Base-by-base conservation (phyloP, 129 eudicot species). In the Centaurea solstitialis region DNA sequence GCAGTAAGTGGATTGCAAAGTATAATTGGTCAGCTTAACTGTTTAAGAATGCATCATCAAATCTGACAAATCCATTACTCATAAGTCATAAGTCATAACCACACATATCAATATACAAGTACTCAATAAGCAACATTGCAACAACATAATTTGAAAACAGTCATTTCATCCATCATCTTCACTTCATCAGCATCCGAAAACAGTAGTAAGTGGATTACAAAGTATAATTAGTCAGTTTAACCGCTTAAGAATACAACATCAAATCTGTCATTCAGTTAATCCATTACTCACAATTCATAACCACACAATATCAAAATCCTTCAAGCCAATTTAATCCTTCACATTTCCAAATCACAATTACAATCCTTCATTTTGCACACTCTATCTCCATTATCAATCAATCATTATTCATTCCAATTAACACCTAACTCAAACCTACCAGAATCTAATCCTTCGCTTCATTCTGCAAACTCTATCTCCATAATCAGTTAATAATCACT, bases 71-170 rank as follows among this genome's bases (percentile, higher is more conserved):
- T 70, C 47, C 57, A 38, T 37, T 3, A 70, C 12, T 37, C 74
- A n/a, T n/a, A n/a, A n/a, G n/a, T 37, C 75, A 50, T 53, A 53
- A 53, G 22, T 53, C 64, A n/a, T 71, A 71, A 71, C 24, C 75
- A 71, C 57, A 37, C 23, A 18, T 17, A 38, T 35, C 75, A 38
- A 26, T 26, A 26, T 26, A 15, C 62, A 50, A 15, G 13, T 26
- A 26, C 30, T 26, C 30, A 26, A 2, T 26, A 50, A 12, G 18
- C 62, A 50, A 50, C 62, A 50, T 50, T 50, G 21, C 62, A 50
- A 15, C 62, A 15, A 38, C 75, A 37, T 70, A 37, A 37, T 35
- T 9, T 70, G 39, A n/a, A 37, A 70, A 20, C 75, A 38, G 75
- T 70, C 28, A 8, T 70, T 15, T 38, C 74, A 9, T 35, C 39